phyloP scores from a whole-genome alignment of 768 basidiomycete species.

The Rhodotorula diobovata region DNA sequence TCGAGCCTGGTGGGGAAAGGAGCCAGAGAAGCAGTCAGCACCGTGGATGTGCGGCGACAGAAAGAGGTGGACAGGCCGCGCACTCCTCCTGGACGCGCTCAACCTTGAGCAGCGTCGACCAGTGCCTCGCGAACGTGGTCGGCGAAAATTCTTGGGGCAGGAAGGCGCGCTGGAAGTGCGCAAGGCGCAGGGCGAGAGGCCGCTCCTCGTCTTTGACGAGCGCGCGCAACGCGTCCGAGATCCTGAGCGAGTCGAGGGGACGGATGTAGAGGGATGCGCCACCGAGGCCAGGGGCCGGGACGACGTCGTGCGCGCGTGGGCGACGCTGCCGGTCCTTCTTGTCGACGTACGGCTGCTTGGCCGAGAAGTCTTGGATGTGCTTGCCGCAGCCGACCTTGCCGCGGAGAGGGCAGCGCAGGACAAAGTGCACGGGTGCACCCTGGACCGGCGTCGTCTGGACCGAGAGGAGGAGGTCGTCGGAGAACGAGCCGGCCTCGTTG shows the following conservation, averaged over 20 bases:
- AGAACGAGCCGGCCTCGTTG: background rate
- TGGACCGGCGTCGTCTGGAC: background rate
- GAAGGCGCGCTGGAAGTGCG: background rate
- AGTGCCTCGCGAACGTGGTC: background rate
- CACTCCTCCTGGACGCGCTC: conserved; percentile 3
- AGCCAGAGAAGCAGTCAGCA: too few species aligned
- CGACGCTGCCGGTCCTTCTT: background rate
- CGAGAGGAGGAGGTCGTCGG: background rate
- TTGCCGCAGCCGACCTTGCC: conserved; percentile 1
- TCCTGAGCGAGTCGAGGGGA: too few species aligned
- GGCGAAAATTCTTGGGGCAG: background rate
- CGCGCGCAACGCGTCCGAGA: too few species aligned
- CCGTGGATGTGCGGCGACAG: too few species aligned
- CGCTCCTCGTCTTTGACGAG: too few species aligned
- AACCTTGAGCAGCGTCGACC: background rate
- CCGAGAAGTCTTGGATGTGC: background rate
- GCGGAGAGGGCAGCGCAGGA: background rate
- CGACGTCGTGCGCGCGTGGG: background rate
- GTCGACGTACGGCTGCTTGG: conserved; percentile 1
- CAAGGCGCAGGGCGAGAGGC: background rate
- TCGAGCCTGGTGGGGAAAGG: background rate
- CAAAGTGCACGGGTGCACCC: background rate
- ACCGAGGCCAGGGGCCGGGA: background rate
- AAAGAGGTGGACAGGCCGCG: too few species aligned
- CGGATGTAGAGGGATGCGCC: too few species aligned